Conservation (phyloP, 768 basidiomycete species). For the Mycena floridula region DNA sequence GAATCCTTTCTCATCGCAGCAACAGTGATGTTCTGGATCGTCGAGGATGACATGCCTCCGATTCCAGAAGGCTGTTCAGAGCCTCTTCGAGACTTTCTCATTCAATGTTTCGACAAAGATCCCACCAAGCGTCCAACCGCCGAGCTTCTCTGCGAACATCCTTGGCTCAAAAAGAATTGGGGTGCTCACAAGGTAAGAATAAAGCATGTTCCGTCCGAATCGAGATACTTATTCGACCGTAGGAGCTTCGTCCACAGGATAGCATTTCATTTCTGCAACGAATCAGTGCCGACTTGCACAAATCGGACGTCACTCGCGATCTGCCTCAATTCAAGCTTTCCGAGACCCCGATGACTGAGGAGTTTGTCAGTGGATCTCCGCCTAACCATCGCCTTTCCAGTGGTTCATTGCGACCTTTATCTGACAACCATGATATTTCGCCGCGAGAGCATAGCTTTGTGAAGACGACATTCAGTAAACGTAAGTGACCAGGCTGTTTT, state of each 20-base stretch:
- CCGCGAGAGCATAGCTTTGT: slow-evolving; percentile 79
- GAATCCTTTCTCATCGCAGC: slow-evolving; percentile 7
- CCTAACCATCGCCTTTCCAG: slow-evolving; percentile 33
- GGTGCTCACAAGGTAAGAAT: slow-evolving; percentile 64
- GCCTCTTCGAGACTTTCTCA: slow-evolving; percentile 74
- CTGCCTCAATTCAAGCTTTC: slow-evolving; percentile 41
- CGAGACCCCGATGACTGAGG: too few species aligned
- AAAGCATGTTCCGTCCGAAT: neutral
- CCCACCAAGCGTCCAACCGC: slow-evolving; percentile 80
- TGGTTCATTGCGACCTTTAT: slow-evolving; percentile 32
- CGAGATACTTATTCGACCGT: slow-evolving; percentile 7
- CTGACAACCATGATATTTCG: slow-evolving; percentile 49
- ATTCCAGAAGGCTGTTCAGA: slow-evolving; percentile 75
- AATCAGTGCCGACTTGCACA: slow-evolving; percentile 81
- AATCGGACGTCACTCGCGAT: slow-evolving; percentile 56
- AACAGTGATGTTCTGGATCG: slow-evolving; percentile 94
- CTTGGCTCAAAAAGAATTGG: slow-evolving; percentile 83
- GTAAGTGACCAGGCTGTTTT: slow-evolving; percentile 54
- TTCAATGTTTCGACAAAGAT: slow-evolving; percentile 87
- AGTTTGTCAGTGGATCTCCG: slow-evolving; percentile 27
- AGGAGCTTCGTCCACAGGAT: slow-evolving; percentile 88
- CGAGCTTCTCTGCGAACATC: slow-evolving; percentile 80
- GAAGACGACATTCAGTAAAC: slow-evolving; percentile 88
- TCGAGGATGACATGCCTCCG: slow-evolving; percentile 87
- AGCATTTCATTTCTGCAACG: slow-evolving; percentile 93